A percentile compares a stretch with the other conserved stretches of the same genome.
phyloP scores from a whole-genome alignment of 768 basidiomycete species.

The Suillus spraguei region DNA sequence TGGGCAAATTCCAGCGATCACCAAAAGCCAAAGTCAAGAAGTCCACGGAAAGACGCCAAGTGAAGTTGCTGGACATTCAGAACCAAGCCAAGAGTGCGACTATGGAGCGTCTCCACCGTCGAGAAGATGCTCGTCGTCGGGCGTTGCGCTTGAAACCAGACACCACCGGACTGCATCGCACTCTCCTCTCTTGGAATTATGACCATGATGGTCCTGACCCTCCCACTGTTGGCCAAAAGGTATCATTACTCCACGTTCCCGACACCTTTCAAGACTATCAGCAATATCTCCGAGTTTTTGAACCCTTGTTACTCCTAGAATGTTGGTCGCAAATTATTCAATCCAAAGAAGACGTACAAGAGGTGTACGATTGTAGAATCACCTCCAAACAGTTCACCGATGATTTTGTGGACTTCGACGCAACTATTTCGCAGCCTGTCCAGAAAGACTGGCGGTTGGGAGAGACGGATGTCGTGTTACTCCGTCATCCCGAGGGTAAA shows the following conservation, averaged over 20 bases:
- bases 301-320: conserved; percentile 85
- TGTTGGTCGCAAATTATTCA: conserved; percentile 87
- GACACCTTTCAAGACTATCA: conserved; percentile 62
- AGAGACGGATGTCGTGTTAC: conserved; percentile 86
- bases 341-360: conserved; percentile 67
- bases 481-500: conserved; percentile 58
- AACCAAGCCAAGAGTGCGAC: conserved; percentile 43
- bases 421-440: conserved; percentile 58
- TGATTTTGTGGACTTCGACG: conserved; percentile 81
- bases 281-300: conserved; percentile 76
- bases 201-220: conserved; percentile 64
- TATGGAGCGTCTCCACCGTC: conserved; percentile 52
- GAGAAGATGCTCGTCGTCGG: conserved; percentile 61
- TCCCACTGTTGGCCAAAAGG: conserved; percentile 45
- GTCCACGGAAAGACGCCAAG: conserved; percentile 57
- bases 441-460: conserved; percentile 72
- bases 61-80: conserved; percentile 63
- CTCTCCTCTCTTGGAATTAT: conserved; percentile 87
- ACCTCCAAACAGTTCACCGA: conserved; percentile 71
- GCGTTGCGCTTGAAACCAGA: conserved; percentile 82
- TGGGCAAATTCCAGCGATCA: conserved; percentile 62
- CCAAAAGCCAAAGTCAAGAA: conserved; percentile 62
- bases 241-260: conserved; percentile 51
- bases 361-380: conserved; percentile 63
- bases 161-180: conserved; percentile 73